These are phyloP conservation scores for Paramecium sexaurelia DNA, from an alignment of 73 alveolate species.

Conservation along the genomic window DNA sequence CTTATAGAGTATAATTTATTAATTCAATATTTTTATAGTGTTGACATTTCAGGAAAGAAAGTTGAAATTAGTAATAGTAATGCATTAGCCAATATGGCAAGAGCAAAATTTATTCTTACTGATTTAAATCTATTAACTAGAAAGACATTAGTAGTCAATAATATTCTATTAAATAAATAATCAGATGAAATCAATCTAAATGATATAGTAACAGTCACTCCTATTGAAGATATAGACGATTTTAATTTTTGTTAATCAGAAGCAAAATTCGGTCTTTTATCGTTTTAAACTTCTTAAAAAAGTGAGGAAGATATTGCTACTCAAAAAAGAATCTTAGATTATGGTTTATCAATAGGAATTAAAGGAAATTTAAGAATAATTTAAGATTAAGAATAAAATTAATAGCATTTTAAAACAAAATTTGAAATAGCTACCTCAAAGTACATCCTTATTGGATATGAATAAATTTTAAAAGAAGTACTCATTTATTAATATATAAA, in stretches of 20 bases:
- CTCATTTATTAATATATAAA: not conserved
- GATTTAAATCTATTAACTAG: constrained; percentile 5
- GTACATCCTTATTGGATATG: not conserved
- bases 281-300: not conserved
- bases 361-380: not conserved
- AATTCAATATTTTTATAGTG: not conserved
- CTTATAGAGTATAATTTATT: not conserved
- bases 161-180: not conserved
- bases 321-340: not conserved
- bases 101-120: constrained; percentile 8
- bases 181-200: not conserved
- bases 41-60: not conserved
- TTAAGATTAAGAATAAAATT: not conserved
- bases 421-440: not conserved
- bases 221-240: constrained; percentile 3
- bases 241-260: not conserved
- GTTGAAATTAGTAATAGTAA: not conserved
- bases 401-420: not conserved
- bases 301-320: constrained; percentile 41
- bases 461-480: constrained; percentile 8
- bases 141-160: not conserved
- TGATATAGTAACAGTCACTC: not conserved
- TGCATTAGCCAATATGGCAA: constrained; percentile 38
- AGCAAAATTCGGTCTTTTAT: not conserved
- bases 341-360: not conserved